A percentile compares a stretch with the other conserved stretches of the same genome.
phyloP scores from a whole-genome alignment of 169 alveolate genomes.

The Cryptosporidium sp. region DNA sequence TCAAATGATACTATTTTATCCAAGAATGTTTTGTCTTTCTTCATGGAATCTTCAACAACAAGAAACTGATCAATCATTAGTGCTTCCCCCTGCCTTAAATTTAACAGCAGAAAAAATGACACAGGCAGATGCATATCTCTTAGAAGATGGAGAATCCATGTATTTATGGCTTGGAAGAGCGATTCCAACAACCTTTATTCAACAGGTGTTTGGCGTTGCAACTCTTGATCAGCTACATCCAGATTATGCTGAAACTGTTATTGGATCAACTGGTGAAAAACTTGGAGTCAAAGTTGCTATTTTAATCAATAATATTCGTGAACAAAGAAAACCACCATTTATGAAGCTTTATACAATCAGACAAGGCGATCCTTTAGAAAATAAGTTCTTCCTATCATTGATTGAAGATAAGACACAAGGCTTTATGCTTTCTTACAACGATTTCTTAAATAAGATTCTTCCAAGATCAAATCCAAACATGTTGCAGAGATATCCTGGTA shows the following conservation, averaged over 20 bases:
- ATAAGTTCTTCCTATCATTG: constrained; percentile 58
- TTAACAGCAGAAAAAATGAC: constrained; percentile 86
- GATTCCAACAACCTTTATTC: constrained; percentile 57
- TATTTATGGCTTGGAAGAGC: constrained; percentile 90
- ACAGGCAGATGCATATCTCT: constrained; percentile 88
- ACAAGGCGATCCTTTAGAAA: constrained; percentile 76
- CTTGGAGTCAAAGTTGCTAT: constrained; percentile 82
- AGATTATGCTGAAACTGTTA: constrained; percentile 73
- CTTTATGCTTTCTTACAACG: constrained; percentile 73
- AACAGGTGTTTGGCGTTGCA: constrained; percentile 77
- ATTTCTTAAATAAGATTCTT: constrained; percentile 57
- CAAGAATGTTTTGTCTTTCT: constrained; percentile 84
- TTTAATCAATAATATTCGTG: constrained; percentile 82
- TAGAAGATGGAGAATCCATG: constrained; percentile 90
- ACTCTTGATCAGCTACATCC: constrained; percentile 76
- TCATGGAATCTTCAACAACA: constrained; percentile 74
- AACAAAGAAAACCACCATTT: constrained; percentile 76
- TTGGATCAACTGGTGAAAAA: constrained; percentile 78
- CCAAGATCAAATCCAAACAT: constrained; percentile 60
- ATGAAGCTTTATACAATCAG: constrained; percentile 74
- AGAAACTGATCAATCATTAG: constrained; percentile 75
- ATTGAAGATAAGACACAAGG: constrained; percentile 76
- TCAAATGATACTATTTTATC: constrained; percentile 85
- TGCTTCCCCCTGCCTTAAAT: constrained; percentile 81
- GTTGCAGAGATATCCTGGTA: constrained; percentile 51